Evolutionary conservation across 345 rosid species (phyloP).

Genomic region (Gossypium ekmanianum): DNA sequence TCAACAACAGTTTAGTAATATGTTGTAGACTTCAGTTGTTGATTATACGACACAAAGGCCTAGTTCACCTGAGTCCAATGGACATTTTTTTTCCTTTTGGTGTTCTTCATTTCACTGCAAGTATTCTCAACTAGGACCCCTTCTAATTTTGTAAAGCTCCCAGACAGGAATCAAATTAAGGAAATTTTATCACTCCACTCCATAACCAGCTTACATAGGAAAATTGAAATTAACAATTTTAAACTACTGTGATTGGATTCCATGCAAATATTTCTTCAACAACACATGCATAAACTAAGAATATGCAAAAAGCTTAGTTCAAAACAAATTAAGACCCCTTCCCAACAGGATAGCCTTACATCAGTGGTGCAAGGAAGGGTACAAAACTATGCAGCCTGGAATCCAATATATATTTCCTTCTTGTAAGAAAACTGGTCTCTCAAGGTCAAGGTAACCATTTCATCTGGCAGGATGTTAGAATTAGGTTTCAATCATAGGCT

Average conservation of each 20-base stretch:
- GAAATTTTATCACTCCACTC: neutral
- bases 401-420: neutral
- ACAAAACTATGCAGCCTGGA: conserved; percentile 19
- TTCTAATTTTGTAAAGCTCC: neutral
- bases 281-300: neutral
- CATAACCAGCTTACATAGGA: neutral
- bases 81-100: neutral
- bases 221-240: neutral
- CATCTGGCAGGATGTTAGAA: conserved; percentile 10
- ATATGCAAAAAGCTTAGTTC: neutral
- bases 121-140: neutral
- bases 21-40: neutral
- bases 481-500: conserved; percentile 94
- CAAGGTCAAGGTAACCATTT: conserved; percentile 12
- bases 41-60: neutral
- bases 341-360: conserved; percentile 24
- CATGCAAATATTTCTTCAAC: neutral
- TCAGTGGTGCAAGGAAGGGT: neutral
- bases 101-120: conserved; percentile 19
- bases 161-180: neutral
- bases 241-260: neutral
- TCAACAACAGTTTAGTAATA: neutral
- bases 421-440: neutral
- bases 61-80: neutral
- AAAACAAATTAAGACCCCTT: neutral